Base-by-base conservation (phyloP, 1,284 basidiomycete species). In the Irpex sp. region DNA sequence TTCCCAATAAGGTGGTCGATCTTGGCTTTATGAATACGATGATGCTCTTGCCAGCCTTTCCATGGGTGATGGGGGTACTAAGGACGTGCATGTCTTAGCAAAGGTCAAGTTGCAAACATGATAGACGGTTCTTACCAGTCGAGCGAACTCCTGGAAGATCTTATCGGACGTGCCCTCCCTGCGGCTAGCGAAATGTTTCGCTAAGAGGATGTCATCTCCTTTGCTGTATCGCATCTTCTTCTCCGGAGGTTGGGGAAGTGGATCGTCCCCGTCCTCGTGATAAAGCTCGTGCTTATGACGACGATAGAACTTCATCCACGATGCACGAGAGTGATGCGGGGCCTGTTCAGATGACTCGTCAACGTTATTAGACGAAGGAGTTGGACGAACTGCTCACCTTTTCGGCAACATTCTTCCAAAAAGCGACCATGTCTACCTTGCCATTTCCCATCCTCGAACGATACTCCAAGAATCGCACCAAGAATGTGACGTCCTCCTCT, bases 1-100 rank as follows among this genome's bases (percentile, higher is more conserved):
- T 81, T 78, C 64, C 84, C 77, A 46, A 91, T 88, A 46, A 90
- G 81, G 74, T 92, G 85, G 68, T 93, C 91, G 65, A 93, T 92
- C 70, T 90, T 92, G 17, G 84, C 80, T 71, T 92, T 93, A 73
- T 93, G 91, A 69, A 93, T 90, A 50, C 91, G 83, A 73, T 92
- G 87, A 70, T 93, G 91, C 68, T 93, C 91, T 72, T 93, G 91
- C 92, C 91, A 93, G 21, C 91, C 91, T 73, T 93, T 93, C 91
- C 91, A 93, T 1, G 91, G 91, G 77, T 93, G 91, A 72, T 93
- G 90, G 4, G 91, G 84, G 74, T 93, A 81, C 90, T 93, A 68
- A 2, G 15, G 61, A 15, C 55, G 37, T 35, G 26, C 33, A 19
- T 57, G 26, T 26, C 26, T 26, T 3, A 31, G 60, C 49, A 55